These are phyloP conservation scores for Fraxinus baroniana DNA, from an alignment of 305 asterid genomes.

Conservation along the genomic window DNA sequence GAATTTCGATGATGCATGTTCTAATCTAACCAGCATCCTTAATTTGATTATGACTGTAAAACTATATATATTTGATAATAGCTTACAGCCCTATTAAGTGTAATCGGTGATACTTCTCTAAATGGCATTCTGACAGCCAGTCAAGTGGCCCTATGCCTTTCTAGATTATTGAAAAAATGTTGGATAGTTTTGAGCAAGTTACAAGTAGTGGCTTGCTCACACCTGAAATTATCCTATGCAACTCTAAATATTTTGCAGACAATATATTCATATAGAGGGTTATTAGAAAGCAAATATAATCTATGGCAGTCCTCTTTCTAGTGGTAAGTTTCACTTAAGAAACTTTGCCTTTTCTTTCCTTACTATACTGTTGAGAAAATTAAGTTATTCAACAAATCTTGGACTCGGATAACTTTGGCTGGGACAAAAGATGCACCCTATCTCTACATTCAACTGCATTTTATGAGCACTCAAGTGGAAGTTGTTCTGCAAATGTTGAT, in stretches of 20 bases:
- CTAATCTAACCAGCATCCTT: neutral
- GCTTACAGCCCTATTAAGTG: neutral
- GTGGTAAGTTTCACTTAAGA: neutral
- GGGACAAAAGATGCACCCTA: neutral
- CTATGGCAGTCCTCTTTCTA: neutral
- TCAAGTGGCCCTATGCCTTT: neutral
- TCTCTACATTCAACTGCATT: neutral
- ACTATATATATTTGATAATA: neutral
- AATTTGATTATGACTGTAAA: neutral
- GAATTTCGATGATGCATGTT: neutral
- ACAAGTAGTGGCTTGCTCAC: slow-evolving; percentile 4
- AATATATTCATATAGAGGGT: neutral
- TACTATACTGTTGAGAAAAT: neutral
- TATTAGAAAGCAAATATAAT: neutral
- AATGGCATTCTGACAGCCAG: neutral
- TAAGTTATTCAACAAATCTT: neutral
- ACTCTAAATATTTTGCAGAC: neutral
- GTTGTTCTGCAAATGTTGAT: neutral
- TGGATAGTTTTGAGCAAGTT: slow-evolving; percentile 10
- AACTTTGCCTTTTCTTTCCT: neutral
- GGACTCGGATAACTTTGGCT: neutral
- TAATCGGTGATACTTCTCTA: neutral
- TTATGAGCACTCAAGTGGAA: neutral
- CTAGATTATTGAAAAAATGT: neutral
- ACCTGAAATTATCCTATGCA: neutral